Base-by-base conservation (phyloP, 2,329 filamentous ascomycete genomes). In the Fusarium scirpi region DNA sequence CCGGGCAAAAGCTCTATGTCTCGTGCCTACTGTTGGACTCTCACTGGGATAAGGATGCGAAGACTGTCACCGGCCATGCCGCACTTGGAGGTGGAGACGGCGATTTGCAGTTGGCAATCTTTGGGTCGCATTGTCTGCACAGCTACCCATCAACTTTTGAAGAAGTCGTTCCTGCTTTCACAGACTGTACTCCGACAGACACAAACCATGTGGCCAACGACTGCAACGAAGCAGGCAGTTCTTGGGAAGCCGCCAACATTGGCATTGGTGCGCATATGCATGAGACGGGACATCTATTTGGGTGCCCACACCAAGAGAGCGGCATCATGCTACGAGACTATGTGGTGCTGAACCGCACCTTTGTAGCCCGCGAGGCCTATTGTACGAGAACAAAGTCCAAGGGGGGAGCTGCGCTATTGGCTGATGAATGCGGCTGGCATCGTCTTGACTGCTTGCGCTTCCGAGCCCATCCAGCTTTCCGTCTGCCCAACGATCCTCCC, bases 241-340 rank as follows among this genome's bases (percentile, higher is more conserved):
- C 90, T 48, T 98, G 95, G 95, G 95, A 98, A 79, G 90, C 94
- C n/a, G 94, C 93, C 27, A 97, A 95, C 74, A 92, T 97, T 65
- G 94, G 94, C 30, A 97, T 98, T 70, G 95, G 95, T 10, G 94
- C 94, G 12, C 95, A 98, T 79, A 81, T 98, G 49, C 95, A 97
- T 79, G 94, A 98, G 80, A 92, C 92, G 1, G 95, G 95, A 6
- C 95, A 97, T 81, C 81, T 97, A 24, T 92, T 98, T 72, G 95
- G 95, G 52, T 97, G 93, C 71, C 93, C 94, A 12, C 93, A 97
- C 77, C 94, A 97, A 77, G 93, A 96, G 76, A 92, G 85, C 29
- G 95, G 96, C n/a, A 86, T 98, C 66, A 98, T 98, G 95, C 84
- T 94, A 53, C 87, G 93, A 59, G 95, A 97, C 78, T 98, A 97